Evolutionary conservation across 2,329 filamentous ascomycete species (phyloP), one percentile per base, ranked within the genome.

Genomic region (Verruconis gallopava): DNA sequence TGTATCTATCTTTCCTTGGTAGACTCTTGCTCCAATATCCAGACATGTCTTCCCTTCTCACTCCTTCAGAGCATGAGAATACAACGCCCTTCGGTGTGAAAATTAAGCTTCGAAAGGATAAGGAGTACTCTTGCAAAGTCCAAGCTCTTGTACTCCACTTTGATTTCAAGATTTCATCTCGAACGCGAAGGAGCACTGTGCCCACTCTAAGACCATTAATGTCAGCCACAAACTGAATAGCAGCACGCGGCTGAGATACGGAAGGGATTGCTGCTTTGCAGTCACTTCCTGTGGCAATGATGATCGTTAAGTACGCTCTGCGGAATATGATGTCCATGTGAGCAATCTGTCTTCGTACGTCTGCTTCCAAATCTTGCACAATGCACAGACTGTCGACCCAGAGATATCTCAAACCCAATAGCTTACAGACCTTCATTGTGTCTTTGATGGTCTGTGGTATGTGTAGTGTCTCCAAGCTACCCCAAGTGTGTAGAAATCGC

Each of bases 301-400:
- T 38, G 6, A 45, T 45, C 4, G 43, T 45, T 4, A 45, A 22
- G 17, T 45, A 37, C 13, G 43, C 43, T 9, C 15, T 14, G 5
- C 42, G 17, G 30, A 45, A 45, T 6, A 45, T 45, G 14, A 32
- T 5, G 21, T 44, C 42, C 43, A 45, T 45, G n/a, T 45, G 22
- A 5, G 4, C 14, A 17, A 45, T 18, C 19, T 45, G 42, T 5
- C 15, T 4, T 4, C 4, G 9, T 5, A 21, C 22, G 5, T 45
- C 42, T 6, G 20, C 41, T 5, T 14, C 44, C 22, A 11, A 5
- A 18, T 45, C 22, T 22, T 47, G 45, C n/a, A 42, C 20, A 9
- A 45, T 47, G 37, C 43, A 47, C 3, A 42, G 21, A 9, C 33
- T 37, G 20, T 47, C 45, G 9, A 45, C 45, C 45, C 45, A 47